A percentile compares a stretch with the other conserved stretches of the same genome.
Evolutionary conservation across 768 basidiomycete species (phyloP).

Genomic region (Candolleomyces eurysporus): DNA sequence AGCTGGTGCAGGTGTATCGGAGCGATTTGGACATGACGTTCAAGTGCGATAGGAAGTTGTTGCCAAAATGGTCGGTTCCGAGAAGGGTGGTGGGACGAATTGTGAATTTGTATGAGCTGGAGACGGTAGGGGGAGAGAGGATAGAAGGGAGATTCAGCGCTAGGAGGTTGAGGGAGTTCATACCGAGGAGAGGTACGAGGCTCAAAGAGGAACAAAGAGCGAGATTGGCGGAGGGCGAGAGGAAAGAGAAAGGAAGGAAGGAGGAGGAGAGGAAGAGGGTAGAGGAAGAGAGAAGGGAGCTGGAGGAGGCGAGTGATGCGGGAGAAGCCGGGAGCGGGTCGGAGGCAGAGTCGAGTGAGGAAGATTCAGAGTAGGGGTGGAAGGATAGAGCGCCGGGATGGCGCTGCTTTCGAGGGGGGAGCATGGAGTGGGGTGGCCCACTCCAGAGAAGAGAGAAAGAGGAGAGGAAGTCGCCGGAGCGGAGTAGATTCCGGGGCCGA

Average conservation of each 20-base stretch:
- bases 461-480: too few species aligned
- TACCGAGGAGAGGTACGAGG: not conserved
- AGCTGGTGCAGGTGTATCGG: constrained; percentile 30
- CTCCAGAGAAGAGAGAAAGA: too few species aligned
- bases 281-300: not conserved
- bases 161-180: not conserved
- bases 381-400: not conserved
- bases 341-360: not conserved
- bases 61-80: constrained; percentile 29
- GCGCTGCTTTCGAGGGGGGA: not conserved
- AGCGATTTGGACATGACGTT: constrained; percentile 25
- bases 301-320: not conserved
- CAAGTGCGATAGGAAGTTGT: constrained; percentile 24
- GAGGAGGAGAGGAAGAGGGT: not conserved
- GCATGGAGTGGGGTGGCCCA: not conserved
- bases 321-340: too few species aligned
- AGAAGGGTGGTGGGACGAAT: not conserved
- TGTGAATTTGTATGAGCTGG: not conserved
- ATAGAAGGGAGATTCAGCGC: not conserved
- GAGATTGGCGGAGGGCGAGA: not conserved
- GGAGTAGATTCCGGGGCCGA: too few species aligned
- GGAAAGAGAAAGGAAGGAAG: not conserved
- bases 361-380: constrained; percentile 4
- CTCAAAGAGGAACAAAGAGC: not conserved
- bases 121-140: not conserved